A percentile compares a stretch with the other conserved stretches of the same genome.
Evolutionary conservation across 176 grass and related monocot species (phyloP).

Genomic region (Stipa capillata): DNA sequence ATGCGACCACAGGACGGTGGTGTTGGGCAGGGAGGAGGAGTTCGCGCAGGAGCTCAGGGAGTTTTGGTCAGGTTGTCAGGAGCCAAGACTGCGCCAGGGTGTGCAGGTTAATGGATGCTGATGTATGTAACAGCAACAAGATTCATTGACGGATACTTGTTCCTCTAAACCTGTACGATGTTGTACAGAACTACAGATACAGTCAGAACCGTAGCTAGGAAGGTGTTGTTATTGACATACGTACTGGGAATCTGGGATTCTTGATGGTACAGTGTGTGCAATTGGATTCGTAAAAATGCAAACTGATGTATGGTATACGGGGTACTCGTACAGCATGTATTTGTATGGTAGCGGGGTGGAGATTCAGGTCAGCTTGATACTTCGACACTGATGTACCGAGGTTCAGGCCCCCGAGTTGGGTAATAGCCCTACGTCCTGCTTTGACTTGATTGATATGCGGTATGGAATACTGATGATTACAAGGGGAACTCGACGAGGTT

Average conservation of each 20-base stretch:
- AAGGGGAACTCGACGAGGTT: no score
- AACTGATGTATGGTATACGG: no score
- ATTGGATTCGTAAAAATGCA: neutral
- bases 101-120: neutral
- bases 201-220: neutral
- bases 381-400: no score
- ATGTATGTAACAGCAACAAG: neutral
- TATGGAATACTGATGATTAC: no score
- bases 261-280: neutral
- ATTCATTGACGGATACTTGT: neutral
- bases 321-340: no score
- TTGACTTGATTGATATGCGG: no score
- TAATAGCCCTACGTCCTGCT: no score
- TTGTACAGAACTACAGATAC: neutral
- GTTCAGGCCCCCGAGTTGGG: no score
- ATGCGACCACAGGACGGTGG: conserved; percentile 45
- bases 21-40: conserved; percentile 38
- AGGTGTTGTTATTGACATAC: neutral
- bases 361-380: no score
- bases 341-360: no score
- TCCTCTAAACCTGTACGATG: neutral
- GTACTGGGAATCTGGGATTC: no score
- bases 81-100: neutral
- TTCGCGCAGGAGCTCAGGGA: conserved; percentile 37
- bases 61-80: conserved; percentile 33